Evolutionary conservation across 495 filamentous ascomycete species (phyloP).

Genomic region (Ramalina intermedia): DNA sequence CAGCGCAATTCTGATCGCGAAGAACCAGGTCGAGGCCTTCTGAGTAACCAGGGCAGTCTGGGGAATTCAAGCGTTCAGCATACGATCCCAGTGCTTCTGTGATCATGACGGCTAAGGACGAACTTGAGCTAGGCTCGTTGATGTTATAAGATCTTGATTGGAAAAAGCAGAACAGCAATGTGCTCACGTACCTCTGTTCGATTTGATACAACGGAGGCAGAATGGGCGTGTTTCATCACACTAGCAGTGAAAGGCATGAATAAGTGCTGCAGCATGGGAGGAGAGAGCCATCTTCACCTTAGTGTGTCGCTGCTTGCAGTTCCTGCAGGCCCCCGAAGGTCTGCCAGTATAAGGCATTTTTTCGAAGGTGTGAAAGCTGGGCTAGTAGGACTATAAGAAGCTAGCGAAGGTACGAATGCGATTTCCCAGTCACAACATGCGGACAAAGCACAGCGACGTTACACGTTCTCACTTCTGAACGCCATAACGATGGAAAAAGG

Average conservation of each 20-base stretch:
- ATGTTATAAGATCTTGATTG: neutral
- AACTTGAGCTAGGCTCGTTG: neutral
- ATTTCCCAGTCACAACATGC: no score
- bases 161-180: neutral
- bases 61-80: neutral
- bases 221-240: slow-evolving; percentile 13
- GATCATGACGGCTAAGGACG: neutral
- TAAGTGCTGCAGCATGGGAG: neutral
- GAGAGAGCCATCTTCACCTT: slow-evolving; percentile 1
- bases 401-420: no score
- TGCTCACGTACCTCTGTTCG: neutral
- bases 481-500: no score
- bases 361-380: no score
- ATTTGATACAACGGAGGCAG: slow-evolving; percentile 10
- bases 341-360: slow-evolving; percentile 11
- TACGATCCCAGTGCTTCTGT: neutral
- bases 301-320: slow-evolving; percentile 9
- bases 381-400: no score
- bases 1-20: slow-evolving; percentile 7
- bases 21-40: slow-evolving; percentile 14
- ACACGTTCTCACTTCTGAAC: no score
- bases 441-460: no score
- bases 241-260: neutral
- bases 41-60: slow-evolving; percentile 6
- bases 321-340: slow-evolving; percentile 11